Evolutionary conservation across 129 eudicot species (phyloP), one percentile per base, ranked within the genome.

Genomic region (Escallonia herrerae): DNA sequence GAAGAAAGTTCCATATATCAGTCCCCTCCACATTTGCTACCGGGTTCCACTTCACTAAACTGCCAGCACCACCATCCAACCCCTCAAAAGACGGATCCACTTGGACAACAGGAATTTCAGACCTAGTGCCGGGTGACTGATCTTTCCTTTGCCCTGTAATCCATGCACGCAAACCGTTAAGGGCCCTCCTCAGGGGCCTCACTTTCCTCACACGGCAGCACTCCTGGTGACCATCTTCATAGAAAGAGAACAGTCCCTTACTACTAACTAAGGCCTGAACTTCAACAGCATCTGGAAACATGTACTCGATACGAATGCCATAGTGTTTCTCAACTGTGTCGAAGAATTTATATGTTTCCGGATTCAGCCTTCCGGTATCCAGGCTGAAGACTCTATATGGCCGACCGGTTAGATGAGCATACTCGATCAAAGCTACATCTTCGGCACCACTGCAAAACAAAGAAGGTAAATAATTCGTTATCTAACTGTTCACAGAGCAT

Each of bases 181-280:
- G 89, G 6, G 97, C 99, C 67, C 97, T 67, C 46, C 97, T 82
- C 49, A 94, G 78, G 66, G 99, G 99, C 65, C 95, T 79, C 41
- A 94, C 99, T 66, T 94, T 94, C 66, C 99, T 76, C 54, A 94
- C 97, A 13, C 99, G 90, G 77, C 99, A 94, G 79, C 99, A 94
- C 66, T 94, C 99, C 65, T 94, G 99, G 80, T 94, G 99, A 44
- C 97, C 99, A 22, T 94, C 99, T 65, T 86, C 95, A 12, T 94
- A 89, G 80, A 94, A 94, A 0, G 99, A 94, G 76, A 84, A 94
- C 41, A 94, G 65, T 0, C 99, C 99, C 73, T 94, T 94, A 73
- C 53, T 84, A 65, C 99, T 84, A 6, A 94, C 99, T 63, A 94
- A 63, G 69, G 80, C 93, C 69, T 94, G 95, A 52, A 94, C 99